Conservation (phyloP, 2,329 filamentous ascomycete species). For the Hansfordia pulvinata region DNA sequence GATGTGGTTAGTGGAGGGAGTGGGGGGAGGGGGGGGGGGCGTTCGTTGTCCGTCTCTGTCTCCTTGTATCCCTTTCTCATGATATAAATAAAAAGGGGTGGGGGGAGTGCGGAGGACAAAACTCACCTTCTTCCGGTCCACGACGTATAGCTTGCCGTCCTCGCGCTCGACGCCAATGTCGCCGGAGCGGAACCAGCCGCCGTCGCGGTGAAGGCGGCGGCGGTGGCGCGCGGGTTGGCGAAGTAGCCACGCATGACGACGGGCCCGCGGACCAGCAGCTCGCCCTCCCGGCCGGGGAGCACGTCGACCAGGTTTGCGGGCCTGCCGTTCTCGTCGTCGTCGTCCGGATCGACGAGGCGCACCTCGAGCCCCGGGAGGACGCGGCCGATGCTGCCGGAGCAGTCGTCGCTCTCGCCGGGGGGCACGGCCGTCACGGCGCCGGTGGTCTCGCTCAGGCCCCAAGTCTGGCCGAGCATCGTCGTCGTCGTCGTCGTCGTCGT, state of each 20-base stretch:
- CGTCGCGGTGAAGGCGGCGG: slow-evolving; percentile 41
- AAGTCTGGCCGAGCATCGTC: slow-evolving; percentile 33
- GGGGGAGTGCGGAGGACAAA: no score
- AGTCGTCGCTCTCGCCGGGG: slow-evolving; percentile 21
- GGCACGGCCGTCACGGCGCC: slow-evolving; percentile 30
- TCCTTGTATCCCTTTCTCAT: background rate
- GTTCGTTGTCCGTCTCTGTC: background rate
- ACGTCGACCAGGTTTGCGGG: no score
- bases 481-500: slow-evolving; percentile 9
- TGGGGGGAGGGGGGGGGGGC: no score
- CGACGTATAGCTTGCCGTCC: slow-evolving; percentile 61
- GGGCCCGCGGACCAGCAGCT: slow-evolving; percentile 56
- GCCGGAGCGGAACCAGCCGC: slow-evolving; percentile 64
- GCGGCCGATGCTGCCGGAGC: slow-evolving; percentile 31
- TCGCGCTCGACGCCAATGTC: slow-evolving; percentile 65
- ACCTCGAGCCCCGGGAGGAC: slow-evolving; percentile 16
- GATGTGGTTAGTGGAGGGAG: background rate
- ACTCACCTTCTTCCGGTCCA: slow-evolving; percentile 58
- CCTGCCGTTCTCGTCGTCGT: slow-evolving; percentile 9
- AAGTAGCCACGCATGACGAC: slow-evolving; percentile 61
- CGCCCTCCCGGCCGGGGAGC: slow-evolving; percentile 30
- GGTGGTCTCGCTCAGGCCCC: slow-evolving; percentile 41
- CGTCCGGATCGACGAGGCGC: background rate
- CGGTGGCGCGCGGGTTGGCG: slow-evolving; percentile 53
- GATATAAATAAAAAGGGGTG: background rate